Base-by-base conservation (phyloP, 495 filamentous ascomycete genomes). In the Aspergillus biplanus region DNA sequence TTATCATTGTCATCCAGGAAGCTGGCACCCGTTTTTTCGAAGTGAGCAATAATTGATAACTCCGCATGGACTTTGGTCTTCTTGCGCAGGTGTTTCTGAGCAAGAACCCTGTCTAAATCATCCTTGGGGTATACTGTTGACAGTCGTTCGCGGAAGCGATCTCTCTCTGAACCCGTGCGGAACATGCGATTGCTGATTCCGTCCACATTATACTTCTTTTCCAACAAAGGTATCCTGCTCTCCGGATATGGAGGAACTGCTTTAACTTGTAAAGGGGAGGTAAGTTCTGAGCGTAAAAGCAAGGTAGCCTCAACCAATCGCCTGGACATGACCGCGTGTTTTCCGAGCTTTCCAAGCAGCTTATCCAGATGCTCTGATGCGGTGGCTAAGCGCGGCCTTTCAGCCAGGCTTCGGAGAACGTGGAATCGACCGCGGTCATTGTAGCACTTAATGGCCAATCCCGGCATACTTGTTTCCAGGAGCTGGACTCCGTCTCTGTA, bases 1-100 rank as follows among this genome's bases (percentile, higher is more conserved):
- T 39, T 53, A 50, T 72, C 65, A 15, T 54, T 54, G 13, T 67
- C 64, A 33, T 68, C 59, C 5, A 72, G 64, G 12, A 62, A 62
- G 6, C 44, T 35, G n/a, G 46, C 44, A 2, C 47, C 34, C 44
- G 47, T 62, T 46, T 48, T 35, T 31, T 66, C 59, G 42, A 62
- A 59, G 16, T 66, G 48, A 54, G 59, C 56, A 34, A 66, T 39
- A 4, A 66, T 34, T 18, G 34, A 33, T 7, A 66, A n/a, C 52
- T 66, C 64, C 12, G 64, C 64, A 18, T 66, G 64, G 5, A 62
- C 55, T 58, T 46, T 61, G 50, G 63, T 48, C 3, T 64, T 42
- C 59, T 59, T 64, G 44, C 46, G 27, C 33, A 56, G 35, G 13
- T 39, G 34, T 18, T 56, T 15, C n/a, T 21, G 13, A 16, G 34